Conservation (phyloP, 2,329 filamentous ascomycete genomes). For the Colletotrichum sp. region DNA sequence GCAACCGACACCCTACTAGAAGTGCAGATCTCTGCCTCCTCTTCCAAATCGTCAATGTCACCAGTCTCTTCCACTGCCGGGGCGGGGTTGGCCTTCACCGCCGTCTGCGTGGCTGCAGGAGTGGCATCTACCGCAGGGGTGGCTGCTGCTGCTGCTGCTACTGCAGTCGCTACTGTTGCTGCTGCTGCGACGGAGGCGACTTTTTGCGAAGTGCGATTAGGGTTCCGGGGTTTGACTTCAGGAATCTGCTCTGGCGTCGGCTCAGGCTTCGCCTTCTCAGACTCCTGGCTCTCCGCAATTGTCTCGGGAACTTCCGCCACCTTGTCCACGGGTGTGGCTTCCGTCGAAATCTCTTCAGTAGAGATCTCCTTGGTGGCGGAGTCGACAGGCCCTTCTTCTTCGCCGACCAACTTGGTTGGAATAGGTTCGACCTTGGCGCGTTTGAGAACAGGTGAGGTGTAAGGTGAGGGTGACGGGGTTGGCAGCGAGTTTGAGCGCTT, state of each 20-base stretch:
- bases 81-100: not conserved
- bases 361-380: conserved; percentile 12
- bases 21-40: conserved; percentile 62
- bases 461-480: conserved; percentile 34
- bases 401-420: not conserved
- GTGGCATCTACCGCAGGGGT: not conserved
- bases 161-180: not conserved
- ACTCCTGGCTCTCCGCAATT: not conserved
- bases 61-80: conserved; percentile 47
- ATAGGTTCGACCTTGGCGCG: conserved; percentile 10
- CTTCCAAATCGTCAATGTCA: conserved; percentile 52
- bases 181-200: not conserved
- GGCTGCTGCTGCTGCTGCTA: not conserved
- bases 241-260: not conserved
- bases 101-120: not conserved
- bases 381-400: not conserved
- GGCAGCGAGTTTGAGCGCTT: conserved; percentile 58
- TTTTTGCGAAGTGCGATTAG: conserved; percentile 13
- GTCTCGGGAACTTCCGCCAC: not conserved
- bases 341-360: conserved; percentile 4
- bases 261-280: not conserved
- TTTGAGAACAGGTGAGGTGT: conserved; percentile 22
- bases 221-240: conserved; percentile 14
- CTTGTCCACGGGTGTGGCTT: not conserved
- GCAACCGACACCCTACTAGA: conserved; percentile 61